These are phyloP conservation scores for Leersia perrieri DNA, from an alignment of 176 grass and related monocot genomes.

Conservation along the genomic window DNA sequence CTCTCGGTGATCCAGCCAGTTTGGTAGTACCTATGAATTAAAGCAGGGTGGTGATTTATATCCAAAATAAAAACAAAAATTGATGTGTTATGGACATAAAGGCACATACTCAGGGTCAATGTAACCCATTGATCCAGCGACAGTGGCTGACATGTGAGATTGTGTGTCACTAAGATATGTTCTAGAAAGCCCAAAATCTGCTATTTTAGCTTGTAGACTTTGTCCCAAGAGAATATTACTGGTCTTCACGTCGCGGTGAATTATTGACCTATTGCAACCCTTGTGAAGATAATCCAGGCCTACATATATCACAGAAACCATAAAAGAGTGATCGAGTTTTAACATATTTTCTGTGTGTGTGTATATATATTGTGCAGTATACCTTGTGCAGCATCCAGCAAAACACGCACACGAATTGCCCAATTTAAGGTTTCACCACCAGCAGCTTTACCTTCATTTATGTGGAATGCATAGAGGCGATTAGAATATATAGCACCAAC, in stretches of 20 bases:
- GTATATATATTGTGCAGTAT: not conserved
- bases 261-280: slow-evolving; percentile 34
- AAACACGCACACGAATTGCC: slow-evolving; percentile 9
- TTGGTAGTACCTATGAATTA: not conserved
- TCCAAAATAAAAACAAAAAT: no score
- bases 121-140: slow-evolving; percentile 36
- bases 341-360: no score
- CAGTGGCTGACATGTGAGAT: not conserved
- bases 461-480: not conserved
- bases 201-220: slow-evolving; percentile 34
- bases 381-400: slow-evolving; percentile 41
- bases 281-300: slow-evolving; percentile 54
- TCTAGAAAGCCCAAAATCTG: slow-evolving; percentile 51
- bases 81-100: not conserved
- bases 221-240: slow-evolving; percentile 38
- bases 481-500: not conserved
- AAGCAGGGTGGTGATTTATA: no score
- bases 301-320: not conserved
- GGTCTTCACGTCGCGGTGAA: slow-evolving; percentile 61
- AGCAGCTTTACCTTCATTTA: slow-evolving; percentile 18
- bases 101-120: slow-evolving; percentile 48
- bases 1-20: not conserved
- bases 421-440: not conserved
- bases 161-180: not conserved
- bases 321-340: no score